A percentile compares a stretch with the other conserved stretches of the same genome.
Conservation (phyloP, 192 early-diverging fungal species). For the Entomortierella parvispora region DNA sequence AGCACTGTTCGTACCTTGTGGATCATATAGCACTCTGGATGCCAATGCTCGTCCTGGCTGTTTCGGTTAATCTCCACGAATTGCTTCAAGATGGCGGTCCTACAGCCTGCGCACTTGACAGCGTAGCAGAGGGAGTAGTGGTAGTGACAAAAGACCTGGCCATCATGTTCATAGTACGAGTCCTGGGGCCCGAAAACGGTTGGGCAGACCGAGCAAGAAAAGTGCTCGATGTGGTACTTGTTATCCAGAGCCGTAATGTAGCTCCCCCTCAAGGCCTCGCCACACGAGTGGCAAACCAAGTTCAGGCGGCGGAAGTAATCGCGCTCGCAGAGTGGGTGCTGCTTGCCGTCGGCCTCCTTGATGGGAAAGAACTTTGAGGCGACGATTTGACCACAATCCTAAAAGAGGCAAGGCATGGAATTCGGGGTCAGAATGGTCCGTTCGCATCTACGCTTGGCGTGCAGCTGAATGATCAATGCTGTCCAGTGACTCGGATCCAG, state of each 20-base stretch:
- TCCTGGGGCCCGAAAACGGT: conserved; percentile 95
- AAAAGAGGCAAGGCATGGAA: conserved; percentile 8
- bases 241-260: conserved; percentile 92
- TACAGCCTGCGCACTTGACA: conserved; percentile 94
- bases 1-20: conserved; percentile 78
- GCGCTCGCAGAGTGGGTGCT: conserved; percentile 81
- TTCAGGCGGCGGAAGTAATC: conserved; percentile 89
- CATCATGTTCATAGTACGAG: conserved; percentile 96
- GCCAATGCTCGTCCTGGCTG: conserved; percentile 89
- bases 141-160: conserved; percentile 91
- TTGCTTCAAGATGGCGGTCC: conserved; percentile 94
- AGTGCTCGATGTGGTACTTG: conserved; percentile 98
- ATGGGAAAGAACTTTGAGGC: conserved; percentile 90
- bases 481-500: not conserved
- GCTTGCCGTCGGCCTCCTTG: conserved; percentile 62
- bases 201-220: conserved; percentile 92
- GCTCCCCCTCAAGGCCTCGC: conserved; percentile 85
- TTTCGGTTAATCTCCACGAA: conserved; percentile 94
- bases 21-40: conserved; percentile 99
- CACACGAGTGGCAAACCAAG: conserved; percentile 88
- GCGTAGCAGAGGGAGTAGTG: conserved; percentile 94
- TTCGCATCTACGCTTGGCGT: not conserved
- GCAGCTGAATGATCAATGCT: not conserved
- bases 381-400: conserved; percentile 84
- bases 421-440: not conserved